Base-by-base conservation (phyloP, 1,139 yeast genomes). In the Scheffersomyces segobiensis region DNA sequence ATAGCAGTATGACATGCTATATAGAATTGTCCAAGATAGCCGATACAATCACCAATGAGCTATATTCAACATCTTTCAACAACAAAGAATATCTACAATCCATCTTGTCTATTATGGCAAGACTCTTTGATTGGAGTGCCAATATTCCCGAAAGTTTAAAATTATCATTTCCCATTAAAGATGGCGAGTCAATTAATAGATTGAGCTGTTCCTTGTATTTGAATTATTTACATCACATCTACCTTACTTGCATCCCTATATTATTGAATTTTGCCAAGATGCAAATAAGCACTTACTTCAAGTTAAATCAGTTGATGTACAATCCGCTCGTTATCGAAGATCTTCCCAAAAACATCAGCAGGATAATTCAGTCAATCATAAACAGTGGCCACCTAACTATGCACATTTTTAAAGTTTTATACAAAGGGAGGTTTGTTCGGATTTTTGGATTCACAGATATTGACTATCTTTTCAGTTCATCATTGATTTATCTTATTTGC, bases 221-320 rank as follows among this genome's bases (percentile, higher is more conserved):
- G 55, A 73, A 73, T 55, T 72, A 73, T 55, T 61, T 72, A 7
- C 77, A 73, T 60, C 75, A 72, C 55, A 69, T 72, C 3, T 70
- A 72, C 56, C 60, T 72, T 26, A 64, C 74, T 12, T 67, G 71
- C 54, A 67, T 73, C n/a, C 77, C 77, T 0, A 67, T 73, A 0
- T 55, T 71, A 14, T 51, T 73, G 7, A 69, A 73, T 56, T 65
- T 72, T 55, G 68, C 68, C 10, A 68, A 67, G 53, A 53, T 64
- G 24, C 65, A 62, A 19, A 65, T 71, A 3, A 53, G 58, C 22
- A 54, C 57, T 20, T 60, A 48, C 50, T 56, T 59, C 56, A 55
- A 55, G n/a, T 53, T 53, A n/a, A 55, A 53, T 7, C 53, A 46
- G 46, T 52, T 57, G 24, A 51, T 55, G 3, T 39, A 55, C 32